Evolutionary conservation across 148 eudicot genomes (phyloP).

Genomic region (Nepenthes gracilis): DNA sequence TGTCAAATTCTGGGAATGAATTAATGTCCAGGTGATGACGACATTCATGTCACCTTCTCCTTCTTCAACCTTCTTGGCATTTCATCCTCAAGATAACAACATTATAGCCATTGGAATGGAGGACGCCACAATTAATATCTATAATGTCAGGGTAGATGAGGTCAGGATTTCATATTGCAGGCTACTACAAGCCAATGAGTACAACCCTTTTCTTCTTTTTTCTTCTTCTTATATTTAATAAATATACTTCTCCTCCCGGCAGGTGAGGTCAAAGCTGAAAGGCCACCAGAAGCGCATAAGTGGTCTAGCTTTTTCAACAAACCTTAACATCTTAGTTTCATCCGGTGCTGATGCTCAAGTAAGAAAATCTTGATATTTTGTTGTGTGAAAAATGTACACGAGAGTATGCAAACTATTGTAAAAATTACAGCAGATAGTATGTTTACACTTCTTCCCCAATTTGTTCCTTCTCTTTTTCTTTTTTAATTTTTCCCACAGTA

Average conservation of each 20-base stretch:
- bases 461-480: not conserved
- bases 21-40: constrained; percentile 58
- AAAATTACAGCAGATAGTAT: too few relatives aligned
- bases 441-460: too few relatives aligned
- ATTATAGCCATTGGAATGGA: constrained; percentile 97
- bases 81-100: constrained; percentile 95
- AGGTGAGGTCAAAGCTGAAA: constrained; percentile 71
- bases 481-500: too few relatives aligned
- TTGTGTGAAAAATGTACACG: too few relatives aligned
- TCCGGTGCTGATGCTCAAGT: constrained; percentile 97
- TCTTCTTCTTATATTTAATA: too few relatives aligned
- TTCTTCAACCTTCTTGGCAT: constrained; percentile 80
- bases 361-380: not conserved
- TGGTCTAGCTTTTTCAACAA: constrained; percentile 73
- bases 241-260: not conserved
- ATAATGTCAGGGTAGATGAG: constrained; percentile 95
- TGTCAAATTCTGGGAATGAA: not conserved
- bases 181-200: not conserved
- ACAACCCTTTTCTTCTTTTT: too few relatives aligned
- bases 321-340: constrained; percentile 61
- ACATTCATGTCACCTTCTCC: constrained; percentile 95
- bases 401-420: too few relatives aligned
- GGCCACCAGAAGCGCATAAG: constrained; percentile 78
- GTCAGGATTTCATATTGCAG: constrained; percentile 14
- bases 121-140: constrained; percentile 86